Evolutionary conservation across 345 rosid genomes (phyloP).

Genomic region (Arabidopsis suecica): DNA sequence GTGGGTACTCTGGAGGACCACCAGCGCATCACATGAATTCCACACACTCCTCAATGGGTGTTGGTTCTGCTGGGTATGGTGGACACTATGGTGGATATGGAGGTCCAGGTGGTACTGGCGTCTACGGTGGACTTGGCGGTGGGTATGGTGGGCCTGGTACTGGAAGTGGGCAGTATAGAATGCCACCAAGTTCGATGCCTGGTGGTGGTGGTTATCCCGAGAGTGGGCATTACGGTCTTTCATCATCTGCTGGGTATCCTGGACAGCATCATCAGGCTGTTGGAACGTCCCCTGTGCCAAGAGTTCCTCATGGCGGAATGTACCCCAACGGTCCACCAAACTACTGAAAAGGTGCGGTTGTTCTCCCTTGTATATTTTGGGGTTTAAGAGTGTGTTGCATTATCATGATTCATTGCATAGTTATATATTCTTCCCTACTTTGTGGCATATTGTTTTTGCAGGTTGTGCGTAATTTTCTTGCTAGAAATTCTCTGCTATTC

Average conservation of each 20-base stretch:
- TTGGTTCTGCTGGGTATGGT: slow-evolving; percentile 43
- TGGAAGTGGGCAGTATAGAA: slow-evolving; percentile 59
- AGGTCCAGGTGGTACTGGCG: slow-evolving; percentile 52
- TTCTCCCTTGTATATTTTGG: slow-evolving; percentile 6
- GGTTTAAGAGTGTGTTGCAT: background rate
- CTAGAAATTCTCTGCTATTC: background rate
- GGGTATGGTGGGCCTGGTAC: slow-evolving; percentile 46
- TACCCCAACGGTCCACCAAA: slow-evolving; percentile 71
- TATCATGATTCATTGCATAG: slow-evolving; percentile 18
- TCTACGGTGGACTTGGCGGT: slow-evolving; percentile 42
- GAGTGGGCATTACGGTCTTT: slow-evolving; percentile 56
- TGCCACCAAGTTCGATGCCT: slow-evolving; percentile 60
- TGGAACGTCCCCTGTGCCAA: slow-evolving; percentile 69
- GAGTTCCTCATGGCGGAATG: slow-evolving; percentile 70
- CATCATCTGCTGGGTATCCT: slow-evolving; percentile 52
- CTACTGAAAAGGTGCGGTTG: slow-evolving; percentile 59
- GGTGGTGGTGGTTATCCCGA: slow-evolving; percentile 68
- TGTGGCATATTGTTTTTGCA: background rate
- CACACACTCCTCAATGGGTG: slow-evolving; percentile 50
- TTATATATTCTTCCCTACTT: background rate
- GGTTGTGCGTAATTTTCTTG: slow-evolving; percentile 10
- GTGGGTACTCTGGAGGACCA: slow-evolving; percentile 55
- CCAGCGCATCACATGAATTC: slow-evolving; percentile 60
- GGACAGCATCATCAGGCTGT: slow-evolving; percentile 59
- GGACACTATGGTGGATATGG: slow-evolving; percentile 65